Evolutionary conservation across 805 yeast species (phyloP), one percentile per base, ranked within the genome.

Genomic region (Candida rishiriensis): DNA sequence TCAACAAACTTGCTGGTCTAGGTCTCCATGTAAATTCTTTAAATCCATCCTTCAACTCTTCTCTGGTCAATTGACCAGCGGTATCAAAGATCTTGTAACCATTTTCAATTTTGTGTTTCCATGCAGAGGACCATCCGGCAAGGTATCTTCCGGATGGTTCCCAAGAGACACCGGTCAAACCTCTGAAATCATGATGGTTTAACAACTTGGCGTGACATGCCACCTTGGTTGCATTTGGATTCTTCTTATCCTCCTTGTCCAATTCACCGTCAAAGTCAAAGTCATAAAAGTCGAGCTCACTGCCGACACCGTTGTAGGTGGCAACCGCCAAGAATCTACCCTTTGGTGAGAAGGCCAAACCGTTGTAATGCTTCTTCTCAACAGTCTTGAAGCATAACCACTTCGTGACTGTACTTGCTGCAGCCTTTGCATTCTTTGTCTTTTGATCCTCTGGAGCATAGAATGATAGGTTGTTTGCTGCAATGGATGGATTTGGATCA

Each of bases 1-100:
- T 72, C 61, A 93, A 78, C 52, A 83, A 67, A 2, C 89, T 75
- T 15, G 78, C 79, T 41, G 99, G 99, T 71, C 99, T 83, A 59
- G 98, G 98, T 75, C 99, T 86, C 99, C 99, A 93, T 50, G 79
- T 73, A 59, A 91, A 87, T 50, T 86, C 90, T 69, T 82, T 86
- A 78, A 93, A 88, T 44, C 83, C 85, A 57, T 87, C 93, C 49
- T 87, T 66, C 18, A 76, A 66, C 60, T 90, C 96, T 56, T 86
- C 93, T 55, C 83, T 81, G 48, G 88, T 65, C 52, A 81, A 54
- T 53, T 72, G 75, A 59, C 99, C 99, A 40, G 85, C 83, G 65
- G 87, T 76, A 64, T 89, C 95, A 70, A 75, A 90, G 52, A 93
- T 69, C 65, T 80, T 87, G 78, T 82, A 93, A 51, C 99, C 99